These are phyloP conservation scores for Lupinus albus DNA, from an alignment of 306 rosid genomes.

Conservation along the genomic window DNA sequence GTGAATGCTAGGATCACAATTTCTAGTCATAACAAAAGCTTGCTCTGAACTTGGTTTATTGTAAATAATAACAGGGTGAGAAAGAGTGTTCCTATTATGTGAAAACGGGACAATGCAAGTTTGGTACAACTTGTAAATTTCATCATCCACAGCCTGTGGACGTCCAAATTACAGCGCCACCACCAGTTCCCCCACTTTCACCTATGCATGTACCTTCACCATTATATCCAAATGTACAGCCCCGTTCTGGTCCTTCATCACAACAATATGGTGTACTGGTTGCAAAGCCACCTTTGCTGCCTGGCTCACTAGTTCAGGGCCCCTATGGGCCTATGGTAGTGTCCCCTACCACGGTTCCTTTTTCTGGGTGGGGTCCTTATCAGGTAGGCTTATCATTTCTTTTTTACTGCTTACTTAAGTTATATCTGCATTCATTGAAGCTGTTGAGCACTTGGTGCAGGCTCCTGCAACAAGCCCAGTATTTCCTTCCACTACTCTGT, in stretches of 20 bases:
- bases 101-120: slow-evolving; percentile 96
- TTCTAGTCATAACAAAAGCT: slow-evolving; percentile 18
- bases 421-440: slow-evolving; percentile 39
- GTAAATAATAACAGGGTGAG: slow-evolving; percentile 70
- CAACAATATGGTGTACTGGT: slow-evolving; percentile 78
- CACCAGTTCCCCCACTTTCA: slow-evolving; percentile 63
- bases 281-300: slow-evolving; percentile 81
- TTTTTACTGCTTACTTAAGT: slow-evolving; percentile 36
- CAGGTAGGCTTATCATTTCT: slow-evolving; percentile 58
- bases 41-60: slow-evolving; percentile 36
- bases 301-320: slow-evolving; percentile 69
- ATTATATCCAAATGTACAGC: slow-evolving; percentile 65
- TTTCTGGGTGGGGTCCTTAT: slow-evolving; percentile 79
- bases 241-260: slow-evolving; percentile 75
- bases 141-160: slow-evolving; percentile 89
- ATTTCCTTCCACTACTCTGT: slow-evolving; percentile 66
- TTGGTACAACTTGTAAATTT: slow-evolving; percentile 88
- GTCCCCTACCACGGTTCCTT: slow-evolving; percentile 81
- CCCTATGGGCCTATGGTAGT: slow-evolving; percentile 80
- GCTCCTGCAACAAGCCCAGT: slow-evolving; percentile 63
- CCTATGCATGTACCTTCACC: slow-evolving; percentile 59
- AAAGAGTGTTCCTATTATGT: slow-evolving; percentile 94
- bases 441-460: slow-evolving; percentile 55
- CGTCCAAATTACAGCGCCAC: slow-evolving; percentile 55
- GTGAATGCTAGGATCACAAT: slow-evolving; percentile 37